These are phyloP conservation scores for Kwoniella sp. DNA, from an alignment of 768 basidiomycete genomes.

Conservation along the genomic window DNA sequence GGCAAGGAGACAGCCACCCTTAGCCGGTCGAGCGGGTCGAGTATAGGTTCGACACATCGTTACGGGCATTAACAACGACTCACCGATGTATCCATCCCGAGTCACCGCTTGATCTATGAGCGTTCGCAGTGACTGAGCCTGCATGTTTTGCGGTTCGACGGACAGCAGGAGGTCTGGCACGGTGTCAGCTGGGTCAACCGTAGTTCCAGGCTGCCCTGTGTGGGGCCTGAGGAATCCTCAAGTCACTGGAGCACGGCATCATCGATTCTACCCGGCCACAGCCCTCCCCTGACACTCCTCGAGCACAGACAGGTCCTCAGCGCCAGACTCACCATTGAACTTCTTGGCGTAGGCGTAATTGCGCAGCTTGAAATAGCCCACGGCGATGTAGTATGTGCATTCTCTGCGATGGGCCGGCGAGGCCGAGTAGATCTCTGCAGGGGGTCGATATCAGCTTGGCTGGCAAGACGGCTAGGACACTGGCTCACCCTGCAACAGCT, in stretches of 20 bases:
- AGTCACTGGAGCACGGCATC: neutral
- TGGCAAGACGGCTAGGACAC: neutral
- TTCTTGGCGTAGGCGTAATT: slow-evolving; percentile 87
- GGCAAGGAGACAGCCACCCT: too few species aligned
- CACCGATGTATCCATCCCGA: slow-evolving; percentile 83
- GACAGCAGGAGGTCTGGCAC: slow-evolving; percentile 70
- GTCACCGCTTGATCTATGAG: slow-evolving; percentile 82
- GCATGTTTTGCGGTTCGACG: slow-evolving; percentile 89
- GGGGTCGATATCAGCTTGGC: neutral
- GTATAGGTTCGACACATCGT: too few species aligned
- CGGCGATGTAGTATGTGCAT: slow-evolving; percentile 91
- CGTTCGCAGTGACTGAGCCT: slow-evolving; percentile 77
- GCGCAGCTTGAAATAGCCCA: slow-evolving; percentile 94
- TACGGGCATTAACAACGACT: too few species aligned
- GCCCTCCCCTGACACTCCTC: too few species aligned
- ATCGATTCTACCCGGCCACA: too few species aligned
- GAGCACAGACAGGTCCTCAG: too few species aligned
- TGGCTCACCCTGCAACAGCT: slow-evolving; percentile 72
- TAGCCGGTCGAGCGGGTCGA: too few species aligned
- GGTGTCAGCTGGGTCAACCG: neutral
- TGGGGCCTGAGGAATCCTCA: too few species aligned
- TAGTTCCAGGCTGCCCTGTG: too few species aligned
- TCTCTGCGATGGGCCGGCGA: slow-evolving; percentile 84
- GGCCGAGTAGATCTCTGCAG: slow-evolving; percentile 78
- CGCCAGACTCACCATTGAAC: slow-evolving; percentile 73